These are phyloP conservation scores for Jasminum sambac DNA, from an alignment of 257 asterid genomes.

Conservation along the genomic window DNA sequence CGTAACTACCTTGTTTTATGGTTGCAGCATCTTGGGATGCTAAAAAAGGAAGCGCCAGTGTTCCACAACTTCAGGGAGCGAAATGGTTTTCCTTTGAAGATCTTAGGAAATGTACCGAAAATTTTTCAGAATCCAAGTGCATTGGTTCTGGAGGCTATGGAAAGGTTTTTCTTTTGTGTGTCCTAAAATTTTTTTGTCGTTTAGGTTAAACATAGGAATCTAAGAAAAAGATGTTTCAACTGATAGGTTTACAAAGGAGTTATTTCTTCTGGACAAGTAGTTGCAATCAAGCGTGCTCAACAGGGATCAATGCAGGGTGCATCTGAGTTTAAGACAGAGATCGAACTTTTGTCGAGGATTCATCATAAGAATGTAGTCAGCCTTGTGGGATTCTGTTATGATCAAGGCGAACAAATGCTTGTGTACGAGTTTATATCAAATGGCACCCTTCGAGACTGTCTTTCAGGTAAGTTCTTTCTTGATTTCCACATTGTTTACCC, in stretches of 20 bases:
- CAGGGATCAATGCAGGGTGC: conserved; percentile 95
- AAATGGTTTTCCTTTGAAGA: conserved; percentile 80
- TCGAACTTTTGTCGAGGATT: conserved; percentile 85
- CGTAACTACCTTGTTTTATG: conserved; percentile 18
- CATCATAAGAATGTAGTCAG: conserved; percentile 87
- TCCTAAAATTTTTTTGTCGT: not conserved
- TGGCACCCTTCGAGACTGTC: conserved; percentile 74
- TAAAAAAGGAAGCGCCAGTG: conserved; percentile 63
- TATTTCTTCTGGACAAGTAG: conserved; percentile 52
- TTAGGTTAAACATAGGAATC: not conserved
- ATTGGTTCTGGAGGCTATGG: conserved; percentile 89
- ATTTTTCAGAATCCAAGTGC: conserved; percentile 73
- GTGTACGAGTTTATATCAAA: conserved; percentile 79
- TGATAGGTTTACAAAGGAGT: conserved; percentile 76
- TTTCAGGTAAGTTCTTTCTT: conserved; percentile 52
- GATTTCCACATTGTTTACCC: no score
- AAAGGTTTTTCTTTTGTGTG: conserved; percentile 46
- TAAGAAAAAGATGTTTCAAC: not conserved
- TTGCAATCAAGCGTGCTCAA: conserved; percentile 90
- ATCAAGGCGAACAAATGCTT: conserved; percentile 91
- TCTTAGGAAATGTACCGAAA: conserved; percentile 57
- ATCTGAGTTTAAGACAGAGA: conserved; percentile 80
- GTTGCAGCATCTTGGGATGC: conserved; percentile 75
- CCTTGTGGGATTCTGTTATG: conserved; percentile 93
- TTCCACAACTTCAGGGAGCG: conserved; percentile 86